Conservation (phyloP, 1,139 yeast species). For the Hanseniaspora uvarum region DNA sequence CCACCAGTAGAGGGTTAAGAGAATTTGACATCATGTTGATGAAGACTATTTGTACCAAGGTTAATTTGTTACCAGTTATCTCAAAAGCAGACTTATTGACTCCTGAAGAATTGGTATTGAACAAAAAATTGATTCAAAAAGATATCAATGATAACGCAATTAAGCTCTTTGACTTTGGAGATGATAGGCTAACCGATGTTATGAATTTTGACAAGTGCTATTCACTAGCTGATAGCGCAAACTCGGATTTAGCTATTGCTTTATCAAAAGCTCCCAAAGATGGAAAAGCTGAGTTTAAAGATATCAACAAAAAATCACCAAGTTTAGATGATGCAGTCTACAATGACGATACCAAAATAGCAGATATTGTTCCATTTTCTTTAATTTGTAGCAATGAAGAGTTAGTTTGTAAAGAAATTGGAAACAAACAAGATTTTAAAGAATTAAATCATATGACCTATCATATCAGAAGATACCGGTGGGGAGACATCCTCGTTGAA, state of each 20-base stretch:
- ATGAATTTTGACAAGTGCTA: slow-evolving; percentile 23
- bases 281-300: slow-evolving; percentile 27
- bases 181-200: slow-evolving; percentile 31
- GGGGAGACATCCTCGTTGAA: slow-evolving; percentile 42
- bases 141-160: slow-evolving; percentile 40
- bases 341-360: slow-evolving; percentile 24
- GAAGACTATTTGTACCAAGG: slow-evolving; percentile 41
- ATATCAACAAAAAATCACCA: slow-evolving; percentile 24
- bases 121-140: slow-evolving; percentile 38
- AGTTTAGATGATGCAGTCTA: neutral
- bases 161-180: slow-evolving; percentile 42
- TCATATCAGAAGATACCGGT: slow-evolving; percentile 37
- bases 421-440: slow-evolving; percentile 23
- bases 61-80: slow-evolving; percentile 49
- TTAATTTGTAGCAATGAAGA: slow-evolving; percentile 37
- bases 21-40: slow-evolving; percentile 42
- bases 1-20: slow-evolving; percentile 45
- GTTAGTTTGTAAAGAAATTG: neutral
- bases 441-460: slow-evolving; percentile 25
- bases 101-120: slow-evolving; percentile 36
- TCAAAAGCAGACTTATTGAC: slow-evolving; percentile 51
- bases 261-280: neutral
- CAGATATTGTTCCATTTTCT: slow-evolving; percentile 41
- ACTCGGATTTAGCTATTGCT: neutral
- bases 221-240: slow-evolving; percentile 17